These are phyloP conservation scores for Xanthoconium purpureum DNA, from an alignment of 768 basidiomycete species.

Conservation along the genomic window DNA sequence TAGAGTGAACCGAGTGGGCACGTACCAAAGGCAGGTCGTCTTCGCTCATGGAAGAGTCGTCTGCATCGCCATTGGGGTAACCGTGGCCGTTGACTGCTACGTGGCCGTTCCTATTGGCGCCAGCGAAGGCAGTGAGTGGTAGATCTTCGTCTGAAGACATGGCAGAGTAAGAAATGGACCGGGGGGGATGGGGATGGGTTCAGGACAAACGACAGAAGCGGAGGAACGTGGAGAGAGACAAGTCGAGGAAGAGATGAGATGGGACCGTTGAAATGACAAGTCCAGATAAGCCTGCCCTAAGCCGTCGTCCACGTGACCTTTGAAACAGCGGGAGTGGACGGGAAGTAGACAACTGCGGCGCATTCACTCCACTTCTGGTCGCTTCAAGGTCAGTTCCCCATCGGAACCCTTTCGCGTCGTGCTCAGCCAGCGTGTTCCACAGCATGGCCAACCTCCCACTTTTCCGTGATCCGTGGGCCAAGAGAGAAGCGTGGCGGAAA, in stretches of 20 bases:
- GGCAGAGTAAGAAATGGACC: conserved; percentile 30
- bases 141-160: conserved; percentile 62
- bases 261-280: conserved; percentile 36
- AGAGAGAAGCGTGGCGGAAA: conserved; percentile 89
- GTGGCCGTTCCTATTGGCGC: conserved; percentile 43
- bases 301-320: conserved; percentile 24
- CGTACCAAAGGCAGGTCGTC: conserved; percentile 71
- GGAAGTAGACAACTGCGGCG: not conserved
- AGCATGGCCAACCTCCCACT: conserved; percentile 65
- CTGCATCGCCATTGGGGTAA: conserved; percentile 37
- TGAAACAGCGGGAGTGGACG: not conserved
- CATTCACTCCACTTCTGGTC: conserved; percentile 11
- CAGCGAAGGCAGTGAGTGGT: conserved; percentile 41
- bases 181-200: not conserved
- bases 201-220: conserved; percentile 10
- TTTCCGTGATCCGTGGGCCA: conserved; percentile 93
- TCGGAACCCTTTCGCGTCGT: not conserved
- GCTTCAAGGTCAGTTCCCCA: conserved; percentile 18
- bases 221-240: conserved; percentile 30
- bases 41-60: conserved; percentile 57
- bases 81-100: conserved; percentile 45
- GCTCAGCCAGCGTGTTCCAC: conserved; percentile 12
- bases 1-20: conserved; percentile 11
- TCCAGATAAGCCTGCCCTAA: conserved; percentile 59
- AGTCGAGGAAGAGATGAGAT: conserved; percentile 28